Evolutionary conservation across 2,329 filamentous ascomycete genomes (phyloP).

Genomic region (Phialocephala subalpina): DNA sequence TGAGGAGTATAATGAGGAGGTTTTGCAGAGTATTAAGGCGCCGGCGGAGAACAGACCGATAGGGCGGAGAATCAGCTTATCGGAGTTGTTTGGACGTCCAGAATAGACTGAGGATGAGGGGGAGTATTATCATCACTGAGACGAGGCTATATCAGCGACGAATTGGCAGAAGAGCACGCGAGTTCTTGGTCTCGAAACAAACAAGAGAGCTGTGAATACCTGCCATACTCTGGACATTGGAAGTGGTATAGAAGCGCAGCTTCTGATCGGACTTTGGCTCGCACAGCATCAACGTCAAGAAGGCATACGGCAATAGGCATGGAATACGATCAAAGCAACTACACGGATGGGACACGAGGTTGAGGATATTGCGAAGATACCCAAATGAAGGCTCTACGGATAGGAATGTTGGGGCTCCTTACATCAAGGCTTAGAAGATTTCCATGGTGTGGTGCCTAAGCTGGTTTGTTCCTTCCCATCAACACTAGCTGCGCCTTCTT

Average conservation of each 20-base stretch:
- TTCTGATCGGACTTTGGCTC: no score
- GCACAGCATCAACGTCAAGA: no score
- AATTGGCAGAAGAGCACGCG: no score
- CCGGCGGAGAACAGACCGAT: conserved; percentile 24
- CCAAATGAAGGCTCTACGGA: neutral
- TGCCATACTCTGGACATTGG: no score
- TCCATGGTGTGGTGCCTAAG: no score
- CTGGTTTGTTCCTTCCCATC: neutral
- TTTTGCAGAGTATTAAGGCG: conserved; percentile 20
- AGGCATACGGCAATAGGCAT: neutral
- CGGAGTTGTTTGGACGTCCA: conserved; percentile 36
- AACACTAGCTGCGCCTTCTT: no score
- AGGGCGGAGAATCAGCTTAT: conserved; percentile 40
- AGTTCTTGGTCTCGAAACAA: no score
- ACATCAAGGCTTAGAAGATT: neutral
- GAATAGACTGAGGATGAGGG: neutral
- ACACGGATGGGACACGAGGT: neutral
- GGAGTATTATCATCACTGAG: conserved; percentile 7
- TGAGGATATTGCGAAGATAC: conserved; percentile 1
- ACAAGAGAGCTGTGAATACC: no score
- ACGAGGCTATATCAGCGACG: neutral
- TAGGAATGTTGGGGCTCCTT: neutral
- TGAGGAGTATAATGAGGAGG: conserved; percentile 29
- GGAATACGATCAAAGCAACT: neutral
- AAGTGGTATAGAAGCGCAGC: no score